Conservation (phyloP, 2,329 filamentous ascomycete species). For the Lojkania enalia region DNA sequence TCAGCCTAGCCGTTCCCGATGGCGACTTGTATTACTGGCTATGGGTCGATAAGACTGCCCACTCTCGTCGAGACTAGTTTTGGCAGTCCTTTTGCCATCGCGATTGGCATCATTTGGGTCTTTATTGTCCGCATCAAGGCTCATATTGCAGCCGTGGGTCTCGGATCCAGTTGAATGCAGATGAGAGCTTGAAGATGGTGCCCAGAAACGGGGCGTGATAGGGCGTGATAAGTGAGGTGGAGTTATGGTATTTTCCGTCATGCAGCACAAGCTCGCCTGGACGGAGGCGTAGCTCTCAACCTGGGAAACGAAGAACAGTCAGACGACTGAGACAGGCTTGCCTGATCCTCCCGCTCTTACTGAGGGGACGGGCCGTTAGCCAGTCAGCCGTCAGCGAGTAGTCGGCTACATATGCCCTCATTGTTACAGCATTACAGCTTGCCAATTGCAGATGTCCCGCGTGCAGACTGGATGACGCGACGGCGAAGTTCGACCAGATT, state of each 20-base stretch:
- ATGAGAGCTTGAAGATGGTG: conserved; percentile 18
- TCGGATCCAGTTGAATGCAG: conserved; percentile 22
- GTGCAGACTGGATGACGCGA: conserved; percentile 10
- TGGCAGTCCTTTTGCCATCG: conserved; percentile 13
- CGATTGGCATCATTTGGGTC: conserved; percentile 19
- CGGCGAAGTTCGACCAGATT: conserved; percentile 10
- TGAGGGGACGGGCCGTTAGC: conserved; percentile 36
- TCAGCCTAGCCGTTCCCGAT: conserved; percentile 13
- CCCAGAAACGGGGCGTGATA: conserved; percentile 26
- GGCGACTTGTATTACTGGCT: conserved; percentile 10
- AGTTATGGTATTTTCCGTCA: conserved; percentile 22
- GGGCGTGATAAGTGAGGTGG: conserved; percentile 26
- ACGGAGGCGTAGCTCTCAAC: conserved; percentile 20
- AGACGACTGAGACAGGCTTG: conserved; percentile 21
- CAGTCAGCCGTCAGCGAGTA: conserved; percentile 11
- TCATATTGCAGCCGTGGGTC: conserved; percentile 27
- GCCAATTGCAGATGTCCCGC: background rate
- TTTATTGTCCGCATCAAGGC: conserved; percentile 25
- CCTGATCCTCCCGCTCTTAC: conserved; percentile 29
- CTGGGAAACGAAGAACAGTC: conserved; percentile 22
- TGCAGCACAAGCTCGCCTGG: conserved; percentile 25
- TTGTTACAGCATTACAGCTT: background rate
- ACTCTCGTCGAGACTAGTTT: conserved; percentile 16
- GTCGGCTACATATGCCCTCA: conserved; percentile 6
- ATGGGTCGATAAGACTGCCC: conserved; percentile 15